Conservation (phyloP, 139 green algal species). For the Ettlia oleoabundans region DNA sequence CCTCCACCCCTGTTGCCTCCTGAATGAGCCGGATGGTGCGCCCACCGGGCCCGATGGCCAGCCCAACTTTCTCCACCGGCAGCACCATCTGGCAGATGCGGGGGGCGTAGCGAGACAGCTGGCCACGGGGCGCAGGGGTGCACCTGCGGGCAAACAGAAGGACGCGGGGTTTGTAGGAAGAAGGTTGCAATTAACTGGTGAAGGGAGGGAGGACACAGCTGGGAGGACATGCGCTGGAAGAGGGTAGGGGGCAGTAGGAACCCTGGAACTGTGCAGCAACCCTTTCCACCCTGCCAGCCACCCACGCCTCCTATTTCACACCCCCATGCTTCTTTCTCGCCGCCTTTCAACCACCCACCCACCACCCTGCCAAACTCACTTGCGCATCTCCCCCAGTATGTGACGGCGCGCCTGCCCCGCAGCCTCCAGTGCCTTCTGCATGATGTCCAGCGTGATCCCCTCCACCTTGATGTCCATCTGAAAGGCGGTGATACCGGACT, state of each 20-base stretch:
- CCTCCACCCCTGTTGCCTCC: slow-evolving; percentile 56
- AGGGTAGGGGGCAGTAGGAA: too few relatives aligned
- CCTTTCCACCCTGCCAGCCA: too few relatives aligned
- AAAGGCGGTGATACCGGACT: slow-evolving; percentile 88
- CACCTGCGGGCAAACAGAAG: slow-evolving; percentile 41
- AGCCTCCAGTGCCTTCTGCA: slow-evolving; percentile 83
- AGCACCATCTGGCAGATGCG: slow-evolving; percentile 61
- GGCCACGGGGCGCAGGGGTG: slow-evolving; percentile 59
- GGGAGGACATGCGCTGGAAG: too few relatives aligned
- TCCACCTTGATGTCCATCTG: slow-evolving; percentile 91
- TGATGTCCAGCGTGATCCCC: slow-evolving; percentile 92
- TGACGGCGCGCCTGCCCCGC: slow-evolving; percentile 69
- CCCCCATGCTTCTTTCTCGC: too few relatives aligned
- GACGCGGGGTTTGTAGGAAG: neutral
- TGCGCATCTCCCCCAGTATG: slow-evolving; percentile 87
- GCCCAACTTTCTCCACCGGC: slow-evolving; percentile 64
- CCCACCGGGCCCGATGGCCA: slow-evolving; percentile 85
- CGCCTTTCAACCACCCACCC: neutral
- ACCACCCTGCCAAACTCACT: neutral
- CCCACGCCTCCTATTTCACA: too few relatives aligned
- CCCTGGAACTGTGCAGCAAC: too few relatives aligned
- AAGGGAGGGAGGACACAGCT: neutral
- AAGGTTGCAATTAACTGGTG: neutral
- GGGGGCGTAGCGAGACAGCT: slow-evolving; percentile 70
- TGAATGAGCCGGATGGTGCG: slow-evolving; percentile 76